Evolutionary conservation across 1,284 basidiomycete genomes (phyloP).

Genomic region (Austroboletus olivaceoglutinosus): DNA sequence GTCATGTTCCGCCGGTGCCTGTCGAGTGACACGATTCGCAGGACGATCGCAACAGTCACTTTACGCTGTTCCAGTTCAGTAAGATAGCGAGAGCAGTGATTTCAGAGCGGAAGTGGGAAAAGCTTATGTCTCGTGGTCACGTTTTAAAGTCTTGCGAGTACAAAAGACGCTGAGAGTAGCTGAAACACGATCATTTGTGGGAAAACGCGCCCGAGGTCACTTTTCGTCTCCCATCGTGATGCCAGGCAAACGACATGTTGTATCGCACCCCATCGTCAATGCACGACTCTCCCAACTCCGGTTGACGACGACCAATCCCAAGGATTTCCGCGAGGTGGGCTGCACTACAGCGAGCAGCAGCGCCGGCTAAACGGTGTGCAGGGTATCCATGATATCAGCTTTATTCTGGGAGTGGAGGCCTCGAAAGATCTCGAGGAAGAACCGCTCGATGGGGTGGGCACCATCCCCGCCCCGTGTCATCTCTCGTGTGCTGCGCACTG

Average conservation of each 20-base stretch:
- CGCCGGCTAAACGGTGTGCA: conserved; percentile 17
- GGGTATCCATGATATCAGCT: conserved; percentile 71
- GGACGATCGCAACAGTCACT: conserved; percentile 85
- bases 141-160: conserved; percentile 94
- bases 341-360: not conserved
- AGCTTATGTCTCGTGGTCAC: conserved; percentile 56
- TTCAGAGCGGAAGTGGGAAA: conserved; percentile 63
- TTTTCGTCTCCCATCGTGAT: conserved; percentile 13
- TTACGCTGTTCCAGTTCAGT: conserved; percentile 82
- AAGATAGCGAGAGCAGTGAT: conserved; percentile 56
- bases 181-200: not conserved
- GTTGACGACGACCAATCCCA: conserved; percentile 57
- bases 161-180: conserved; percentile 79
- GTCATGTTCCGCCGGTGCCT: not conserved
- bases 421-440: conserved; percentile 61
- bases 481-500: not conserved
- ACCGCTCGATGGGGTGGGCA: conserved; percentile 59
- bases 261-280: conserved; percentile 73
- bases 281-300: conserved; percentile 72
- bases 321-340: conserved; percentile 76
- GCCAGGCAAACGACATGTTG: conserved; percentile 45
- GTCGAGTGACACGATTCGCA: conserved; percentile 31
- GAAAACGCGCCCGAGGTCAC: not conserved
- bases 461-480: not conserved
- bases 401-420: conserved; percentile 75